Percentiles rank a stretch among this genome's conserved stretches.
phyloP scores from a whole-genome alignment of 2,329 filamentous ascomycete species.

The Iodosphaeria phyllophila region DNA sequence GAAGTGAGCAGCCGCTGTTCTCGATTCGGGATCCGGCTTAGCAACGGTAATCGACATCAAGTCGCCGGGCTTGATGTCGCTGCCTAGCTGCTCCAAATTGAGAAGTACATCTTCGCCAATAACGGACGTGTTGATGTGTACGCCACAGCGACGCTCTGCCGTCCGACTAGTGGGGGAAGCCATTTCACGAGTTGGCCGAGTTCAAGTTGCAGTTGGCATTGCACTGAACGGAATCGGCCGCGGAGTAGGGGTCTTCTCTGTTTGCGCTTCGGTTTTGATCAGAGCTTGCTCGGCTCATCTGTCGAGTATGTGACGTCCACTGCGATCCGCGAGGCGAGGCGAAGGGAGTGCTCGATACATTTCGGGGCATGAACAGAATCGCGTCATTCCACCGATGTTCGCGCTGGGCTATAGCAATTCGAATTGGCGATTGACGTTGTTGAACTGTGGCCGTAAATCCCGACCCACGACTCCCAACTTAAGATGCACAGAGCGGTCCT shows the following conservation, averaged over 20 bases:
- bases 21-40: constrained; percentile 30
- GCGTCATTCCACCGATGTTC: constrained; percentile 2
- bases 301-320: constrained; percentile 33
- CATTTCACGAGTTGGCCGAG: constrained; percentile 14
- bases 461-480: no score
- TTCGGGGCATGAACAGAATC: neutral
- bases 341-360: constrained; percentile 13
- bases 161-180: no score
- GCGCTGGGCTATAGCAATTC: neutral
- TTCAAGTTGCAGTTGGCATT: constrained; percentile 32
- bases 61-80: constrained; percentile 42
- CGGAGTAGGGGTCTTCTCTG: no score
- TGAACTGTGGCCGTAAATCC: no score
- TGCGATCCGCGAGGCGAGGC: constrained; percentile 20
- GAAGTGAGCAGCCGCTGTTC: constrained; percentile 11
- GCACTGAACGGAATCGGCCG: constrained; percentile 21
- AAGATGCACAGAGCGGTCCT: no score
- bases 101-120: constrained; percentile 63
- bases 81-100: constrained; percentile 52
- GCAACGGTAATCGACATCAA: constrained; percentile 55
- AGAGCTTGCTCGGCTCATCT: constrained; percentile 27
- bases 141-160: constrained; percentile 32
- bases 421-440: no score
- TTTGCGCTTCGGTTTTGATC: no score
- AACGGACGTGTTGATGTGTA: constrained; percentile 53